Base-by-base conservation (phyloP, 2,329 filamentous ascomycete genomes). In the Monilinia vaccinii-corymbosi region DNA sequence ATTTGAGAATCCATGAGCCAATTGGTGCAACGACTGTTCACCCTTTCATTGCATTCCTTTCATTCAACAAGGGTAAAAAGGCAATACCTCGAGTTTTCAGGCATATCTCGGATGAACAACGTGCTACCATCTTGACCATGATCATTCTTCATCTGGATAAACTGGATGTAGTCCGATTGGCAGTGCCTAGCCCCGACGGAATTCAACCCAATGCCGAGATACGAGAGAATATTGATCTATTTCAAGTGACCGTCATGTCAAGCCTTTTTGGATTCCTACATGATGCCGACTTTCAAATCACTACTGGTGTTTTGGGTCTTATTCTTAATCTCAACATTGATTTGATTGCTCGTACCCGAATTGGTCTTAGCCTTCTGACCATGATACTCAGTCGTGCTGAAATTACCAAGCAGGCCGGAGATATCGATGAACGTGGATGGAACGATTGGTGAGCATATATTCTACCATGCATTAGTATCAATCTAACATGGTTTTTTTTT, bases 51-150 rank as follows among this genome's bases (percentile, higher is more conserved):
- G 90, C 92, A 50, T 93, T 99, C 73, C 78, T 99, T 50, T 96
- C 92, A 5, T 95, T 94, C 70, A 84, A 87, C 67, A 99, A 99
- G 78, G 94, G 94, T 70, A 97, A 97, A 78, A 96, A 94, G 77
- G 90, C 89, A 1, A 91, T 99, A 62, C 91, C 91, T 53, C 90
- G 94, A 59, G 89, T 97, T 57, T 97, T 97, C 82, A 87, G 91
- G 47, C 91, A 97, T 70, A 89, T 97, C 56, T 88, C 89, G 64
- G 88, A 92, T 63, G 89, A 97, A 71, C 92, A 97, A 75, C 89
- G 93, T 53, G 92, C 94, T 25, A 97, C 92, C 1, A 91, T 97
- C 64, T 80, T 99, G 63, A 99, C 94, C 6, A 93, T 99, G 82
- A 93, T 99, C 66, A 84, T 96, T 61, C 87, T 97, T 56, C 91